phyloP scores from a whole-genome alignment of 164 flowering plant genomes.

The Nymphaea thermarum region DNA sequence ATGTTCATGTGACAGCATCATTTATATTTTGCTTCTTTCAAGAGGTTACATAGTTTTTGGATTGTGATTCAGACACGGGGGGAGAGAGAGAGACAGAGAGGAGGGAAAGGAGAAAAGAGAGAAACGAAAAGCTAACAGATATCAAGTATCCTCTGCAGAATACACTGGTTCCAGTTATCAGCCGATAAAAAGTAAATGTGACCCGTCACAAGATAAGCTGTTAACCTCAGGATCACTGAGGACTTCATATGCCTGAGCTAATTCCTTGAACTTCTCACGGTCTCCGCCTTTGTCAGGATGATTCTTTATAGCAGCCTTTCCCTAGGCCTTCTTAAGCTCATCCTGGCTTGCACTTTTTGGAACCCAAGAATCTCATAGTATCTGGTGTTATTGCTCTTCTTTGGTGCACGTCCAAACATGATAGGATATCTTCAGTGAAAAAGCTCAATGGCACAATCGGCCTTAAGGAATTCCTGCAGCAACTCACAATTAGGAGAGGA shows the following conservation, averaged over 20 bases:
- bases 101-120: neutral
- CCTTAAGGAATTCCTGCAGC: too few relatives aligned
- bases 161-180: neutral
- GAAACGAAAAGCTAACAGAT: neutral
- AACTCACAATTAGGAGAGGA: too few relatives aligned
- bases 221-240: slow-evolving; percentile 19
- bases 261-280: slow-evolving; percentile 48
- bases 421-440: slow-evolving; percentile 12
- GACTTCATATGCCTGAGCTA: too few relatives aligned
- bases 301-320: slow-evolving; percentile 86
- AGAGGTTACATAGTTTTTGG: too few relatives aligned
- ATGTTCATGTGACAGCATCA: too few relatives aligned
- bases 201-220: too few relatives aligned
- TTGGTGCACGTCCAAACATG: slow-evolving; percentile 55
- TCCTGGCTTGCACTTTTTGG: slow-evolving; percentile 63
- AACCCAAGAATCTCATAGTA: slow-evolving; percentile 54
- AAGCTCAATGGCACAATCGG: too few relatives aligned
- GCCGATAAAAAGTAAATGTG: neutral
- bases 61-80: too few relatives aligned
- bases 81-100: too few relatives aligned
- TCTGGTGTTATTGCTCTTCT: slow-evolving; percentile 37
- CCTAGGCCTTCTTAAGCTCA: slow-evolving; percentile 82
- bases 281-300: slow-evolving; percentile 98
- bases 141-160: neutral
- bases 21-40: too few relatives aligned